Evolutionary conservation across 2,329 filamentous ascomycete species (phyloP), one percentile per base, ranked within the genome.

Genomic region (Magnaporthiopsis rhizophila): DNA sequence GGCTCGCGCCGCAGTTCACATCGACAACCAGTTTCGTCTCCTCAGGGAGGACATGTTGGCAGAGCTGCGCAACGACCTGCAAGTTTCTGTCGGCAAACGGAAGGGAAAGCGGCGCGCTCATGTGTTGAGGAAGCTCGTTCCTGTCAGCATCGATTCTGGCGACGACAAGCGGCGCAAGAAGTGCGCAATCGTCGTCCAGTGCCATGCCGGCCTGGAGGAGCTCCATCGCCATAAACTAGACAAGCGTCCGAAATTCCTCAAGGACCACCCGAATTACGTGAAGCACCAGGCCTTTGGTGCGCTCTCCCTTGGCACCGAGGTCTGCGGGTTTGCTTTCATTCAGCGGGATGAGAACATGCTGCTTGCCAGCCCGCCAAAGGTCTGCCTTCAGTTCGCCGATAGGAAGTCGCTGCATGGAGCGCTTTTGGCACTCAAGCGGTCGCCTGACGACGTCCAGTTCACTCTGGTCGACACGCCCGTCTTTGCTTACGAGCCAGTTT

Each of bases 11-110:
- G 73, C 74, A 0, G 72, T 76, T 0, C 86, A 91, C 70, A 72
- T 90, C 0, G 89, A 90, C 69, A 90, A 89, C 69, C 86, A 91
- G 62, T 93, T 89, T 67, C 86, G 89, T 0, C 79, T 92, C 0
- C 76, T 91, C 0, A 78, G 89, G 3, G 88, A 92, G 68, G 89
- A 92, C 66, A 87, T 91, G 80, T 74, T 92, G 0, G 83, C 79
- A 0, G 87, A 89, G 66, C 76, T 92, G 2, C 81, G 85, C 1
- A 83, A 86, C 11, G 87, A 89, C 61, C 72, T 88, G 0, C 79
- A 85, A 34, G 74, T 80, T 5, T 78, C 82, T 0, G 76, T 72
- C 13, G 81, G 80, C 0, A 75, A 74, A n/a, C 85, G 82, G 67
- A 79, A 77, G 66, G 80, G 79, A 18, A 70, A 76, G 26, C 74